These are phyloP conservation scores for Durusdinium trenchii DNA, from an alignment of 73 alveolate genomes.

Conservation along the genomic window DNA sequence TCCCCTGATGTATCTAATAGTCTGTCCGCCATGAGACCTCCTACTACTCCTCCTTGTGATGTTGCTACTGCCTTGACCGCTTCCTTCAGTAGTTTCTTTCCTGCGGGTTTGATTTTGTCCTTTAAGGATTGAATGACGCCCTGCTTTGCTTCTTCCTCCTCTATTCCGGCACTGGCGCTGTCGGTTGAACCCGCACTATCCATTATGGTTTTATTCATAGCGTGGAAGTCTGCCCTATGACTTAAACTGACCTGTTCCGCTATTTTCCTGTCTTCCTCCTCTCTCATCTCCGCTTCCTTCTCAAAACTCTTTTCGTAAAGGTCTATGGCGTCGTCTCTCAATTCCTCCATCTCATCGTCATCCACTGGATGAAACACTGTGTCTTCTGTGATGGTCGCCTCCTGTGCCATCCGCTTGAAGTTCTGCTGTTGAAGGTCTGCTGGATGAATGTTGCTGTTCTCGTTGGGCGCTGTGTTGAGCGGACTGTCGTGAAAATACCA, in stretches of 20 bases:
- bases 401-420: slow-evolving; percentile 20
- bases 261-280: slow-evolving; percentile 53
- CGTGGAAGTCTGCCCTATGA: slow-evolving; percentile 24
- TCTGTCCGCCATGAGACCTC: too few relatives aligned
- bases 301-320: slow-evolving; percentile 19
- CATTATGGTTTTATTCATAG: too few relatives aligned
- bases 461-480: neutral
- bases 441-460: slow-evolving; percentile 24
- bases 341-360: neutral
- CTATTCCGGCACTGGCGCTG: too few relatives aligned
- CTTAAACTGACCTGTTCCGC: slow-evolving; percentile 22
- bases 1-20: too few relatives aligned
- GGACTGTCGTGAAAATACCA: slow-evolving; percentile 61
- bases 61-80: too few relatives aligned
- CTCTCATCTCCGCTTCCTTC: slow-evolving; percentile 25
- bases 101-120: too few relatives aligned
- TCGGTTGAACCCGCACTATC: too few relatives aligned
- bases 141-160: too few relatives aligned
- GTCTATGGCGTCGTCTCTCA: slow-evolving; percentile 43
- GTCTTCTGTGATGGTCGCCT: slow-evolving; percentile 24
- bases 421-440: slow-evolving; percentile 47
- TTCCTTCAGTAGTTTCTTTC: too few relatives aligned
- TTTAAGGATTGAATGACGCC: too few relatives aligned
- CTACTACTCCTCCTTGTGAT: too few relatives aligned
- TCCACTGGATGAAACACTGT: neutral